phyloP scores from a whole-genome alignment of 2,329 filamentous ascomycete species.

The Ophiostoma sp. region DNA sequence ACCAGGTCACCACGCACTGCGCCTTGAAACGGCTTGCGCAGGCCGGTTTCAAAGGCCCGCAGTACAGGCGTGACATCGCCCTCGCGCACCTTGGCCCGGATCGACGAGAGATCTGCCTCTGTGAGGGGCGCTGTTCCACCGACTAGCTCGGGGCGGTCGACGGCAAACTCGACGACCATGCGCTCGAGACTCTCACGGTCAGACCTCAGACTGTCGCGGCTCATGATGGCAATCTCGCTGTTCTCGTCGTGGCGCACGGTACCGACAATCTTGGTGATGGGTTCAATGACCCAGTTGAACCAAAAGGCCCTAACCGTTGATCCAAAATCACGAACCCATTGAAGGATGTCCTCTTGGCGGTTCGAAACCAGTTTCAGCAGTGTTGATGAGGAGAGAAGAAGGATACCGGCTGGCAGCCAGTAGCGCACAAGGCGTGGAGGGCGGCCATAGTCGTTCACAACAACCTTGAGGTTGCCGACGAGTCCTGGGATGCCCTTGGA shows the following conservation, averaged over 20 bases:
- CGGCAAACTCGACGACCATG: conserved; percentile 95
- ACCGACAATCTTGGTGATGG: conserved; percentile 71
- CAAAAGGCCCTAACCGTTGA: conserved; percentile 82
- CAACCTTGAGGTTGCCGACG: conserved; percentile 46
- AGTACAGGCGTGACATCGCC: conserved; percentile 91
- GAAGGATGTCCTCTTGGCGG: conserved; percentile 66
- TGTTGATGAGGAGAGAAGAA: conserved; percentile 78
- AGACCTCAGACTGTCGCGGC: conserved; percentile 80
- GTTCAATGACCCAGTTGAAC: conserved; percentile 92
- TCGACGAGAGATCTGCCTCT: conserved; percentile 64
- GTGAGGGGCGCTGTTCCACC: conserved; percentile 49
- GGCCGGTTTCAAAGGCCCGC: conserved; percentile 82
- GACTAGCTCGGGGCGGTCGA: conserved; percentile 66
- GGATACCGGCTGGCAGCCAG: conserved; percentile 71
- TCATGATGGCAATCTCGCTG: conserved; percentile 96
- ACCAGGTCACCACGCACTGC: conserved; percentile 82
- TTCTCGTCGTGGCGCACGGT: conserved; percentile 90
- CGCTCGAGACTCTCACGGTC: conserved; percentile 89
- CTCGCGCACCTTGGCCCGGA: conserved; percentile 75
- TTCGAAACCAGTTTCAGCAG: conserved; percentile 73
- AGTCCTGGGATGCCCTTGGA: conserved; percentile 64
- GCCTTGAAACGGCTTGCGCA: conserved; percentile 74
- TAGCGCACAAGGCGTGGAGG: conserved; percentile 74
- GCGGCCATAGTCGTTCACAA: conserved; percentile 63
- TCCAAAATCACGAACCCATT: conserved; percentile 76